Percentiles rank a stretch among this genome's conserved stretches.
These are phyloP conservation scores for Solanum habrochaites DNA, from an alignment of 257 asterid genomes.

Conservation along the genomic window DNA sequence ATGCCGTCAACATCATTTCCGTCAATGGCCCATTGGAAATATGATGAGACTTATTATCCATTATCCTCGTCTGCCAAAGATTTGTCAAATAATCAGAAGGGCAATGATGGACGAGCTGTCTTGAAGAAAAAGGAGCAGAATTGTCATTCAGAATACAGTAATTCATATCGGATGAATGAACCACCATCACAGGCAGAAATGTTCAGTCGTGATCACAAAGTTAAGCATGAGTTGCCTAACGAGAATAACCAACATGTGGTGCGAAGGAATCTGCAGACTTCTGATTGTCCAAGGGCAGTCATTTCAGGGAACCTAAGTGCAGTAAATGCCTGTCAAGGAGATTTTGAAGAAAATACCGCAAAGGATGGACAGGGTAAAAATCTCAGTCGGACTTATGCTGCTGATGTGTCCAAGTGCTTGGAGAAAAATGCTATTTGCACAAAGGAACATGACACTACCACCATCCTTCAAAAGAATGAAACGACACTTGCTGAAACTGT, in stretches of 20 bases:
- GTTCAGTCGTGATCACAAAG: constrained; percentile 8
- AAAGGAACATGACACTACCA: constrained; percentile 6
- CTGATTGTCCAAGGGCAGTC: constrained; percentile 6
- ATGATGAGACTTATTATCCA: constrained; percentile 24
- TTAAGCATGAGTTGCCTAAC: constrained; percentile 27
- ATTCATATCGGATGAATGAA: constrained; percentile 6
- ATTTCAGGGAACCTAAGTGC: constrained; percentile 15
- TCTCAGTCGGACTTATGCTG: constrained; percentile 5
- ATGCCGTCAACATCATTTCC: constrained; percentile 33
- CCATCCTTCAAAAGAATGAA: constrained; percentile 12
- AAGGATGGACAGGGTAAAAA: constrained; percentile 20
- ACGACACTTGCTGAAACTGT: constrained; percentile 15
- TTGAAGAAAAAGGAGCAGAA: constrained; percentile 4
- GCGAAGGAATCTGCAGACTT: constrained; percentile 12
- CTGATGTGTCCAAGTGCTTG: constrained; percentile 11
- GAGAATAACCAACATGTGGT: constrained; percentile 14
- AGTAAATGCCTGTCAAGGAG: constrained; percentile 4
- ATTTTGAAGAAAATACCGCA: constrained; percentile 7
- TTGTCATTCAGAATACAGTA: background rate
- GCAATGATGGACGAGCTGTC: constrained; percentile 17
- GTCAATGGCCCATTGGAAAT: constrained; percentile 20
- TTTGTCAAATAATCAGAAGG: constrained; percentile 15
- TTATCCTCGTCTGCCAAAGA: constrained; percentile 20
- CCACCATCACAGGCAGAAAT: background rate
- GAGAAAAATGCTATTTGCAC: constrained; percentile 13